phyloP scores from a whole-genome alignment of 306 rosid genomes.

The Malus sylvestris region DNA sequence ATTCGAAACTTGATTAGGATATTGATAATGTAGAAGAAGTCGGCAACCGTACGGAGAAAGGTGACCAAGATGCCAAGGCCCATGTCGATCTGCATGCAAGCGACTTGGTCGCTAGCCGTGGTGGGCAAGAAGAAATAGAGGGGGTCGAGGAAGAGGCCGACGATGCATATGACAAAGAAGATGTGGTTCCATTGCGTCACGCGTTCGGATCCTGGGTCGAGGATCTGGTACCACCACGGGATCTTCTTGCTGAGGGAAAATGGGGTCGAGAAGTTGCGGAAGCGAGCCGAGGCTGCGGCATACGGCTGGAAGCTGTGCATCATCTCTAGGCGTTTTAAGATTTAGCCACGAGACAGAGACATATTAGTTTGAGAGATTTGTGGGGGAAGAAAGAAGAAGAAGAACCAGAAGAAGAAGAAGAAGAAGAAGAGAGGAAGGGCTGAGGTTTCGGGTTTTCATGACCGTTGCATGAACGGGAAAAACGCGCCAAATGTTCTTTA shows the following conservation, averaged over 20 bases:
- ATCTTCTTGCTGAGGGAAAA: constrained; percentile 42
- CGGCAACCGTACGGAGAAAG: constrained; percentile 51
- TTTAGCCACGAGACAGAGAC: background rate
- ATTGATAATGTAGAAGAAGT: constrained; percentile 58
- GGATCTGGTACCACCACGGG: constrained; percentile 72
- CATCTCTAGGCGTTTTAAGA: background rate
- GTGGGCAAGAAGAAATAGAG: constrained; percentile 68
- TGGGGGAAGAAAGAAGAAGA: background rate
- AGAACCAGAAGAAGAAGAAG: background rate
- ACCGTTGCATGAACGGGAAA: constrained; percentile 1
- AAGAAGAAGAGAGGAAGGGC: background rate
- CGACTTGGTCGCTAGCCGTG: constrained; percentile 33
- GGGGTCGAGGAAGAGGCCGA: constrained; percentile 77
- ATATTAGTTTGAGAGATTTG: background rate
- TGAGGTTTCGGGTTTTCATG: background rate
- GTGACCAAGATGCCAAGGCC: constrained; percentile 56
- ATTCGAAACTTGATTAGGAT: constrained; percentile 66
- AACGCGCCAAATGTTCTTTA: constrained; percentile 1
- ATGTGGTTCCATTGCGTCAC: constrained; percentile 54
- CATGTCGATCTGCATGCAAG: constrained; percentile 48
- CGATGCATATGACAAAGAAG: constrained; percentile 46
- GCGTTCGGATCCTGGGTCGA: constrained; percentile 50
- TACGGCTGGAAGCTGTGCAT: constrained; percentile 21
- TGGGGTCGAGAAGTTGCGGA: constrained; percentile 33
- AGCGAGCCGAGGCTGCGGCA: constrained; percentile 19